Evolutionary conservation across 2,329 filamentous ascomycete genomes (phyloP).

Genomic region (Ambrosiella beaveri): DNA sequence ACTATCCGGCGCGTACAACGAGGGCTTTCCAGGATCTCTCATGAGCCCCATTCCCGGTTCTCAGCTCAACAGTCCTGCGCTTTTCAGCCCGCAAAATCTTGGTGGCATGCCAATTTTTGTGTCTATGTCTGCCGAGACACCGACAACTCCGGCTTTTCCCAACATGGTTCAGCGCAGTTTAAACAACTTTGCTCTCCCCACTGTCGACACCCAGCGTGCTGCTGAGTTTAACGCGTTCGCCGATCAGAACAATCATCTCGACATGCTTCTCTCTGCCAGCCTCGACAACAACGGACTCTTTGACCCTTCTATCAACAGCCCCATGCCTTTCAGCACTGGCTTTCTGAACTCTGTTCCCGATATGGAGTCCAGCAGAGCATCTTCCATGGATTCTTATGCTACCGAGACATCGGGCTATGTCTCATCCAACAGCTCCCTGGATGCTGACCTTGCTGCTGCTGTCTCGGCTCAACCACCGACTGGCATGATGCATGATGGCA

Average conservation of each 20-base stretch:
- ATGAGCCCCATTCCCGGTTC: conserved; percentile 4
- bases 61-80: neutral
- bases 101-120: neutral
- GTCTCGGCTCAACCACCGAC: neutral
- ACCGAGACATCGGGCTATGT: conserved; percentile 9
- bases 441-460: neutral
- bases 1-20: neutral
- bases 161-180: conserved; percentile 2
- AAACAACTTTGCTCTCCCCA: conserved; percentile 1
- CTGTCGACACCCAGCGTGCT: neutral
- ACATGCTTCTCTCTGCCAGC: conserved; percentile 1
- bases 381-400: conserved; percentile 6
- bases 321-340: conserved; percentile 1
- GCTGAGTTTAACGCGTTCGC: conserved; percentile 2
- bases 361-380: conserved; percentile 8
- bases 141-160: conserved; percentile 2
- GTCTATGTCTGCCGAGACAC: neutral
- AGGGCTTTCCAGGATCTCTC: neutral
- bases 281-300: conserved; percentile 1
- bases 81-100: conserved; percentile 1
- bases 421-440: conserved; percentile 5
- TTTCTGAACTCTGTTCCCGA: conserved; percentile 3
- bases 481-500: neutral
- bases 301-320: conserved; percentile 6
- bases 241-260: neutral